Percentiles rank a stretch among this genome's conserved stretches.
Evolutionary conservation across 495 filamentous ascomycete genomes (phyloP).

Genomic region (Penicillium subrubescens): DNA sequence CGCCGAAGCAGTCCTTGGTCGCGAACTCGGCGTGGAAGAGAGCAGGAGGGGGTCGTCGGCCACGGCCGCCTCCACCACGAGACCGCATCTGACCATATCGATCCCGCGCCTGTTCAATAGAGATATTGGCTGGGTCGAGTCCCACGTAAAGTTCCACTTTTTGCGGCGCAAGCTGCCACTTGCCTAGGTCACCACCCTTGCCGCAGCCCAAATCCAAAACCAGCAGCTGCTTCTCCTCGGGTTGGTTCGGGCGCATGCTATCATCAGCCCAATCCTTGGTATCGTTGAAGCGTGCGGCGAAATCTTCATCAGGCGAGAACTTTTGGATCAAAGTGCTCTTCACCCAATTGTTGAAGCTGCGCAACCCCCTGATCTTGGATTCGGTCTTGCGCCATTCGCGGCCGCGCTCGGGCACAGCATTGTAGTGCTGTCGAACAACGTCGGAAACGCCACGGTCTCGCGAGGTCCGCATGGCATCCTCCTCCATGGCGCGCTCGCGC

Average conservation of each 20-base stretch:
- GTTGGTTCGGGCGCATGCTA: constrained; percentile 45
- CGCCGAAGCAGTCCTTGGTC: constrained; percentile 85
- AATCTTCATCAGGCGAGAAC: constrained; percentile 83
- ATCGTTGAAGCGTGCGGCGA: constrained; percentile 42
- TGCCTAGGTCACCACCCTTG: constrained; percentile 92
- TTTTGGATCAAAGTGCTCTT: constrained; percentile 97
- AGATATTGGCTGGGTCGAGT: constrained; percentile 87
- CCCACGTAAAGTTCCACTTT: constrained; percentile 87
- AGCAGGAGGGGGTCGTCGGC: constrained; percentile 57
- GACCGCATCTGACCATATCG: constrained; percentile 76
- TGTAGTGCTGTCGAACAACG: constrained; percentile 90
- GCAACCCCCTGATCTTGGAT: constrained; percentile 88
- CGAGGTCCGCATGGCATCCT: constrained; percentile 51
- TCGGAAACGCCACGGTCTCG: constrained; percentile 69
- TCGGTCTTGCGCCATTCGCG: constrained; percentile 93
- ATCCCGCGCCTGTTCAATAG: constrained; percentile 84
- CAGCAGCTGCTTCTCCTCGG: constrained; percentile 57
- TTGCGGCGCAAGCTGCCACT: constrained; percentile 92
- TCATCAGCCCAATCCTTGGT: constrained; percentile 54
- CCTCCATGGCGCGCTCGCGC: constrained; percentile 60
- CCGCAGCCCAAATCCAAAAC: constrained; percentile 95
- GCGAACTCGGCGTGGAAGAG: constrained; percentile 84
- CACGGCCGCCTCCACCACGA: constrained; percentile 52
- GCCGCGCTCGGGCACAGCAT: constrained; percentile 84
- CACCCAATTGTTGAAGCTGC: constrained; percentile 98